A percentile compares a stretch with the other conserved stretches of the same genome.
Conservation (phyloP, 2,329 filamentous ascomycete genomes). For the Biscogniauxia sp. region DNA sequence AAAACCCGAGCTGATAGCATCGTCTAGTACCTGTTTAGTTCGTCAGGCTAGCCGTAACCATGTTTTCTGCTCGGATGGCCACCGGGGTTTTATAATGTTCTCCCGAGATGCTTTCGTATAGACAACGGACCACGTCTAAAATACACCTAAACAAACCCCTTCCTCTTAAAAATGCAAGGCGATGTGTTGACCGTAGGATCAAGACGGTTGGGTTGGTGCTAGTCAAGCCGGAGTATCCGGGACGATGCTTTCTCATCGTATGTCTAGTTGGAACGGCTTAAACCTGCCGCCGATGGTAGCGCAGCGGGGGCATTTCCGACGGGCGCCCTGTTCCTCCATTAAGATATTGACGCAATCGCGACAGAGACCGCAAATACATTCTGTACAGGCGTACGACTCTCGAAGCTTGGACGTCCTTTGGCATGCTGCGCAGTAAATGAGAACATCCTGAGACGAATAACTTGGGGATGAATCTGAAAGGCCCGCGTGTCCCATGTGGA, state of each 20-base stretch:
- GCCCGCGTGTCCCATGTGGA: slow-evolving; percentile 65
- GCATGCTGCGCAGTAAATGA: slow-evolving; percentile 92
- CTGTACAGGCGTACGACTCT: slow-evolving; percentile 90
- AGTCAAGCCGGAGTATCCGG: neutral
- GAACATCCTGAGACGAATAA: slow-evolving; percentile 71
- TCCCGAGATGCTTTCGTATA: too few species aligned
- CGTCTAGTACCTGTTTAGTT: neutral
- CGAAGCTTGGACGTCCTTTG: slow-evolving; percentile 72
- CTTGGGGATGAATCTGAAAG: slow-evolving; percentile 69
- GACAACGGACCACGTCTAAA: too few species aligned
- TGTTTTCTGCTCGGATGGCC: neutral
- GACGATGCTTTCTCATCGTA: slow-evolving; percentile 53
- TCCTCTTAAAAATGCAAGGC: too few species aligned
- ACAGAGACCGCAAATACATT: slow-evolving; percentile 93
- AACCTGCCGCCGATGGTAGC: slow-evolving; percentile 76
- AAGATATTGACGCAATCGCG: slow-evolving; percentile 81
- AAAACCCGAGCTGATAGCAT: neutral
- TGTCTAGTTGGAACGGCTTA: slow-evolving; percentile 82
- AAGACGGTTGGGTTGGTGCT: neutral
- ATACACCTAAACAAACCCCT: too few species aligned
- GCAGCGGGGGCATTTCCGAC: slow-evolving; percentile 76
- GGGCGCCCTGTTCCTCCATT: slow-evolving; percentile 71
- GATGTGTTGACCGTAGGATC: neutral
- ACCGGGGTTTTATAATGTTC: neutral
- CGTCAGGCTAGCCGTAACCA: too few species aligned